These are phyloP conservation scores for Fusarium sp. DNA, from an alignment of 2,329 filamentous ascomycete genomes.

Conservation along the genomic window DNA sequence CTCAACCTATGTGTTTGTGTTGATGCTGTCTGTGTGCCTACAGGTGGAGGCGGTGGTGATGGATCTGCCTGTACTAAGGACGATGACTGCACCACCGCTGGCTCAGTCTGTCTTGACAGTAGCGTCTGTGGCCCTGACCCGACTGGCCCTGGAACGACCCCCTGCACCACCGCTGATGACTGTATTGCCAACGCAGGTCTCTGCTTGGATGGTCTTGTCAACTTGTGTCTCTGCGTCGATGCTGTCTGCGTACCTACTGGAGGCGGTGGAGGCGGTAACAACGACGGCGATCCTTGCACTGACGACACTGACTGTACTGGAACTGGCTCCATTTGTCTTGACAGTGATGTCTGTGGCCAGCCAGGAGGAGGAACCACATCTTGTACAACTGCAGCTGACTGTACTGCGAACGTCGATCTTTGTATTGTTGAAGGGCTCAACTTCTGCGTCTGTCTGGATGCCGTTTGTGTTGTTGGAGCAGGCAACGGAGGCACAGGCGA, in stretches of 20 bases:
- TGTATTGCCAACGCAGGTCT: background rate
- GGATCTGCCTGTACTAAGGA: background rate
- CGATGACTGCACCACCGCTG: background rate
- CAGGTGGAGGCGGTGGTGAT: background rate
- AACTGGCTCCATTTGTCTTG: background rate
- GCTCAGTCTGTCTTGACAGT: background rate
- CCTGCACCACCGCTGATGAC: background rate
- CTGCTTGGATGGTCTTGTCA: background rate
- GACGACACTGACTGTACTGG: no score
- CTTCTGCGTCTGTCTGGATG: background rate
- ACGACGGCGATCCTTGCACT: no score
- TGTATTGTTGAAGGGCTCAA: background rate
- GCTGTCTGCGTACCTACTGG: background rate
- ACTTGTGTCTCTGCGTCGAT: background rate
- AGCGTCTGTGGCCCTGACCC: background rate
- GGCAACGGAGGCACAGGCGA: background rate
- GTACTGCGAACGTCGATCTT: background rate
- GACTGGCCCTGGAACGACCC: background rate
- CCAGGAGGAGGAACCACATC: background rate
- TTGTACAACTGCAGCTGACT: background rate
- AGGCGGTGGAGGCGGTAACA: no score
- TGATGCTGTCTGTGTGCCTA: background rate
- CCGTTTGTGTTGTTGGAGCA: background rate
- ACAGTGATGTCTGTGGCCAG: background rate
- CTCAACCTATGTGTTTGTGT: conserved; percentile 5